Evolutionary conservation across 75 land plant species (phyloP).

Genomic region (Selaginella moellendorffii): DNA sequence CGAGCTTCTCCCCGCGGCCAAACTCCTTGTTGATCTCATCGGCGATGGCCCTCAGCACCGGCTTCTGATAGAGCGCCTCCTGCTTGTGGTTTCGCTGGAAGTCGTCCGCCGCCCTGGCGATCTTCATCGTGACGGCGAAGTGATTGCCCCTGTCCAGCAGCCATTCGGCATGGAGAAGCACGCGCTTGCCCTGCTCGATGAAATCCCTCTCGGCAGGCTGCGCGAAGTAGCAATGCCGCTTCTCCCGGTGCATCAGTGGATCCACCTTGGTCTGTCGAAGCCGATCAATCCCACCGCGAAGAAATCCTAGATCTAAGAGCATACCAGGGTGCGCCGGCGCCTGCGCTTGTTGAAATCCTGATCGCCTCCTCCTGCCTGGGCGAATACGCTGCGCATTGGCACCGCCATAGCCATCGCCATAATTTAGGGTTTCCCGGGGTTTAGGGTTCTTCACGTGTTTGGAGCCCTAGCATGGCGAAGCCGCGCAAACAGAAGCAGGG

Average conservation of each 20-base stretch:
- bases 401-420: neutral
- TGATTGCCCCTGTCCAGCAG: neutral
- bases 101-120: neutral
- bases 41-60: neutral
- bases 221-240: neutral
- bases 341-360: neutral
- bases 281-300: no score
- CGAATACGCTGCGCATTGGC: neutral
- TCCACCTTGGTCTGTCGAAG: neutral
- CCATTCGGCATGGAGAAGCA: neutral
- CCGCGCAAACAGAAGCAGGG: slow-evolving; percentile 27
- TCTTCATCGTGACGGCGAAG: neutral
- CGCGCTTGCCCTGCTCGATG: neutral
- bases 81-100: neutral
- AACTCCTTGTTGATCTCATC: neutral
- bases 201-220: neutral
- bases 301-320: neutral
- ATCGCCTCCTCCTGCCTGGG: no score
- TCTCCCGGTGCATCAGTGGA: neutral
- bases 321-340: neutral
- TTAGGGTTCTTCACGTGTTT: neutral
- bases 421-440: neutral
- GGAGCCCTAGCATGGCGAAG: slow-evolving; percentile 17
- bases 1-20: neutral
- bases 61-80: neutral